phyloP scores from a whole-genome alignment of 2,329 filamentous ascomycete species.

The Cercospora citrullina region DNA sequence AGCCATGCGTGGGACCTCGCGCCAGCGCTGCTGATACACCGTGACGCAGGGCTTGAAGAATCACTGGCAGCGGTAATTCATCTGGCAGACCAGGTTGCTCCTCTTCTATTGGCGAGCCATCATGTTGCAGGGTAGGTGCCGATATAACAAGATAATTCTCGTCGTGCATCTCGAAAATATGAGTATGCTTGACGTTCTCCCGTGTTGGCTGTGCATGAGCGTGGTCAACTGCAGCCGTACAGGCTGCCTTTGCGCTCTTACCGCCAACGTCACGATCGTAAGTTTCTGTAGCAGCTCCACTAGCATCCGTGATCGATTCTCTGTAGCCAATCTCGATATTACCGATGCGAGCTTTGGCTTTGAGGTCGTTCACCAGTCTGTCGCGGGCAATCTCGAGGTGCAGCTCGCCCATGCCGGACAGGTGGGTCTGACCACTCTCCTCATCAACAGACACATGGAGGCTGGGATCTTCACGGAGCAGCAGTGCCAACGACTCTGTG shows the following conservation, averaged over 20 bases:
- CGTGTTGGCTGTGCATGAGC: slow-evolving; percentile 1
- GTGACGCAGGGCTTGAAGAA: slow-evolving; percentile 65
- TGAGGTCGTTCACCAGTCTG: slow-evolving; percentile 83
- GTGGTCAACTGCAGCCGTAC: slow-evolving; percentile 63
- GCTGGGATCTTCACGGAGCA: slow-evolving; percentile 90
- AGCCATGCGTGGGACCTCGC: slow-evolving; percentile 76
- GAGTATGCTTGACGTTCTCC: slow-evolving; percentile 32
- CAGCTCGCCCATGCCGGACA: slow-evolving; percentile 94
- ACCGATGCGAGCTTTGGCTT: slow-evolving; percentile 80
- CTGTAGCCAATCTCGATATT: slow-evolving; percentile 94
- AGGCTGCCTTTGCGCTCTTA: slow-evolving; percentile 74
- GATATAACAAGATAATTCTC: slow-evolving; percentile 68
- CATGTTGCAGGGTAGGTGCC: slow-evolving; percentile 51
- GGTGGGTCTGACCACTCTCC: slow-evolving; percentile 87
- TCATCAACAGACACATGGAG: slow-evolving; percentile 80
- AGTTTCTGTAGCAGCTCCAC: slow-evolving; percentile 58
- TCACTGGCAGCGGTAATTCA: slow-evolving; percentile 51
- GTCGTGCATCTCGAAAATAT: slow-evolving; percentile 55
- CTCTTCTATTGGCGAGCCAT: slow-evolving; percentile 43
- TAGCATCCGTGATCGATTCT: slow-evolving; percentile 68
- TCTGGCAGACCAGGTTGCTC: slow-evolving; percentile 55
- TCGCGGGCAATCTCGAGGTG: slow-evolving; percentile 93
- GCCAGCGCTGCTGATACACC: slow-evolving; percentile 81
- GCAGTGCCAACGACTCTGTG: slow-evolving; percentile 70
- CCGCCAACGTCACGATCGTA: slow-evolving; percentile 81